phyloP scores from a whole-genome alignment of 768 basidiomycete species.

The Suillus tomentosus region DNA sequence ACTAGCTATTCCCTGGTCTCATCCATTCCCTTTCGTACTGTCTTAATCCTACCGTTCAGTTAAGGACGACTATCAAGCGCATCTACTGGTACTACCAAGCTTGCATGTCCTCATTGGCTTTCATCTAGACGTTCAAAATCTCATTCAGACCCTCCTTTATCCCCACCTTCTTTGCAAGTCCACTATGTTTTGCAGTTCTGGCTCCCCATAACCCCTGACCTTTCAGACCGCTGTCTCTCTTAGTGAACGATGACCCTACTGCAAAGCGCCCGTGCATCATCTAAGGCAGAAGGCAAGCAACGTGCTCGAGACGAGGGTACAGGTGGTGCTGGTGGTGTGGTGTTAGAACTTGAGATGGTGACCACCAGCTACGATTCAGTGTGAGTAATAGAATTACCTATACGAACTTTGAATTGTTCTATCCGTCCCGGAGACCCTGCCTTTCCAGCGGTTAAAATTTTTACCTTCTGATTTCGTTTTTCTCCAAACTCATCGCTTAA shows the following conservation, averaged over 20 bases:
- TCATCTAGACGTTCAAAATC: slow-evolving; percentile 5
- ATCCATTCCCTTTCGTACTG: neutral
- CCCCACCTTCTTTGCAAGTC: neutral
- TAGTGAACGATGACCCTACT: slow-evolving; percentile 4
- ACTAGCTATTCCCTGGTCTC: neutral
- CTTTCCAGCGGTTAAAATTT: neutral
- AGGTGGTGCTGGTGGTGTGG: slow-evolving; percentile 55
- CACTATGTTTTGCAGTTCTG: neutral
- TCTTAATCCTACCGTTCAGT: neutral
- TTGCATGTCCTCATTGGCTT: slow-evolving; percentile 8
- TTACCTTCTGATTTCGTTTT: slow-evolving; percentile 4
- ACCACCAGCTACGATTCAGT: slow-evolving; percentile 55
- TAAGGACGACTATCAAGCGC: neutral
- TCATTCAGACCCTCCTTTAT: neutral
- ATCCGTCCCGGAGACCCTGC: neutral
- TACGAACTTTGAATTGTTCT: slow-evolving; percentile 1
- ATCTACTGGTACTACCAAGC: neutral
- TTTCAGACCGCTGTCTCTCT: slow-evolving; percentile 1
- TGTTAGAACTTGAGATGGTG: slow-evolving; percentile 59
- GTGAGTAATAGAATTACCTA: slow-evolving; percentile 44
- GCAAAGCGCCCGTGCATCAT: slow-evolving; percentile 5
- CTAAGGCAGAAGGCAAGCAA: slow-evolving; percentile 16
- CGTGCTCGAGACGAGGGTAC: slow-evolving; percentile 39
- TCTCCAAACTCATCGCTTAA: slow-evolving; percentile 6
- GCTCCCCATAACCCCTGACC: neutral